Evolutionary conservation across 1,284 basidiomycete species (phyloP).

Genomic region (Dichomitus squalens): DNA sequence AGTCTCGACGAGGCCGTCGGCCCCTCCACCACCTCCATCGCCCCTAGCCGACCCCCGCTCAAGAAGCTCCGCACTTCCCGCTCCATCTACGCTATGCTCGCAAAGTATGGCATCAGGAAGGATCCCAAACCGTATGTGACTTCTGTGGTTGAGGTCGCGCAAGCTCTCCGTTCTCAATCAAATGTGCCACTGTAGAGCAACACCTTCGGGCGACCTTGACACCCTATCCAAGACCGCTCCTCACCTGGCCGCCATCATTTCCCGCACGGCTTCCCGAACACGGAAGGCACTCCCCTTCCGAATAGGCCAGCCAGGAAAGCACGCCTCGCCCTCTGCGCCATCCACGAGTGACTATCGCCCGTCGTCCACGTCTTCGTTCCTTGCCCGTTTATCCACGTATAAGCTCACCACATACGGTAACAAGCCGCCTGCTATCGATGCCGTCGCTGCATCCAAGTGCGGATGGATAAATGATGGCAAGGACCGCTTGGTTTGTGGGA

Average conservation of each 20-base stretch:
- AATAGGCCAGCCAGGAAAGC: conserved; percentile 25
- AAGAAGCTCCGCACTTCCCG: conserved; percentile 57
- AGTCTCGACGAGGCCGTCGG: conserved; percentile 61
- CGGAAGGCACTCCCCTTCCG: conserved; percentile 51
- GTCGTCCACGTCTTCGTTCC: conserved; percentile 70
- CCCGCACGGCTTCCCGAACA: conserved; percentile 61
- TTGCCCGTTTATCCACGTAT: conserved; percentile 72
- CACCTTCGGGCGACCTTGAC: conserved; percentile 27
- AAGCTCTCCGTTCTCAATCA: background rate
- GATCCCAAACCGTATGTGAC: conserved; percentile 46
- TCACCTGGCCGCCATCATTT: conserved; percentile 66
- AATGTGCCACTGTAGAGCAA: conserved; percentile 24
- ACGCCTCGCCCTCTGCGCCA: conserved; percentile 32
- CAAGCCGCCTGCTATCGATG: conserved; percentile 71
- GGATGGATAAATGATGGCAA: conserved; percentile 81
- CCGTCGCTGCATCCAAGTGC: conserved; percentile 75
- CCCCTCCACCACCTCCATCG: conserved; percentile 38
- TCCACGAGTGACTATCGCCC: conserved; percentile 70
- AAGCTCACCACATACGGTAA: conserved; percentile 78
- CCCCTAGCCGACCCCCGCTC: conserved; percentile 43
- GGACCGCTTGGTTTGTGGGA: conserved; percentile 69
- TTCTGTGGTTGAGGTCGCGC: conserved; percentile 1
- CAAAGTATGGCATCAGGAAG: conserved; percentile 73
- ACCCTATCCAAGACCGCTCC: conserved; percentile 58
- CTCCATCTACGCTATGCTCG: conserved; percentile 72